A percentile compares a stretch with the other conserved stretches of the same genome.
Conservation (phyloP, 345 rosid species). For the Populus nigra region DNA sequence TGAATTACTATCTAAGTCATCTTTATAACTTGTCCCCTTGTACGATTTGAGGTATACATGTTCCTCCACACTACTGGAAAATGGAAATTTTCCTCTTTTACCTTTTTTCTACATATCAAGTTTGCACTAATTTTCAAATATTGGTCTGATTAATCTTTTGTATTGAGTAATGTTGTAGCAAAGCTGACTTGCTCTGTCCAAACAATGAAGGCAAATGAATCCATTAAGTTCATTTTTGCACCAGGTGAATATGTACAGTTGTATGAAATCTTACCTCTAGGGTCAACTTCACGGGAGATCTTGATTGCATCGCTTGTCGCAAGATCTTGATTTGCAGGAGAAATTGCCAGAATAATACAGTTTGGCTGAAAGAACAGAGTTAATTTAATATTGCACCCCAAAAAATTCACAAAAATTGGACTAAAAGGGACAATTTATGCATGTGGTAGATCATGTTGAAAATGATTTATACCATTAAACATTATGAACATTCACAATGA, state of each 20-base stretch:
- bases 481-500: neutral
- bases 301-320: slow-evolving; percentile 98
- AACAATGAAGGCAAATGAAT: neutral
- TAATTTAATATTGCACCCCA: neutral
- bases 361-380: slow-evolving; percentile 66
- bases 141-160: neutral
- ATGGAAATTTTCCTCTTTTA: neutral
- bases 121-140: neutral
- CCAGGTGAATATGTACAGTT: neutral
- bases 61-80: neutral
- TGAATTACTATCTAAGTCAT: neutral
- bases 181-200: neutral
- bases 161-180: neutral
- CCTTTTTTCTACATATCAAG: neutral
- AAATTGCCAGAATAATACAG: slow-evolving; percentile 87
- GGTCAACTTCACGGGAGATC: slow-evolving; percentile 96
- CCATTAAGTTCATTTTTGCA: no score
- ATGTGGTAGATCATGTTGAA: neutral
- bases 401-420: no score
- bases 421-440: neutral
- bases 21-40: neutral
- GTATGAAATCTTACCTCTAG: slow-evolving; percentile 55
- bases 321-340: slow-evolving; percentile 99
- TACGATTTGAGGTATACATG: neutral
- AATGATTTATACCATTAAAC: neutral